Evolutionary conservation across 106 monocot species (phyloP).

Genomic region (Xerophyta viscosa): DNA sequence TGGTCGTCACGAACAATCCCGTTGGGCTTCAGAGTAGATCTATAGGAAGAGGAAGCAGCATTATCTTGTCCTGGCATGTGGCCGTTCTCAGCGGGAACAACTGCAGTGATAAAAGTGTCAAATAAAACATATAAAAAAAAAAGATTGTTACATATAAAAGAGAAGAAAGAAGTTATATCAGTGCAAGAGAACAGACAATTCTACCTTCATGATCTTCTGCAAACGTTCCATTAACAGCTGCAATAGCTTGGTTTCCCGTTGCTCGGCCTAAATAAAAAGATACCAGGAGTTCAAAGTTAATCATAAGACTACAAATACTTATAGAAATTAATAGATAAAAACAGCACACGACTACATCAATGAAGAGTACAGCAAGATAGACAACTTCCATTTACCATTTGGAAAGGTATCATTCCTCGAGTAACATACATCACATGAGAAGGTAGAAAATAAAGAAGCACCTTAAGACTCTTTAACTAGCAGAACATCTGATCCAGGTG

Average conservation of each 20-base stretch:
- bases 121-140: not conserved
- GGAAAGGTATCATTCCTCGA: too few species aligned
- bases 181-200: not conserved
- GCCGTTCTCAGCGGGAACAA: constrained; percentile 28
- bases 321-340: too few species aligned
- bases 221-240: constrained; percentile 19
- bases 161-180: not conserved
- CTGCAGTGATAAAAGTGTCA: not conserved
- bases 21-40: constrained; percentile 13
- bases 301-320: too few species aligned
- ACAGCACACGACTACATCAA: too few species aligned
- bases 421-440: too few species aligned
- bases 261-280: constrained; percentile 22
- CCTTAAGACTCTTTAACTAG: too few species aligned
- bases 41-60: not conserved
- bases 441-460: too few species aligned
- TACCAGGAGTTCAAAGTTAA: not conserved
- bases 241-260: constrained; percentile 23
- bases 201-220: constrained; percentile 22
- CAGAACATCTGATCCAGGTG: too few species aligned
- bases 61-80: constrained; percentile 11
- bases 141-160: not conserved
- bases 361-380: too few species aligned
- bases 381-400: too few species aligned
- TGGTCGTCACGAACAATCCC: constrained; percentile 20